Evolutionary conservation across 352 stramenopile genomes (phyloP).

Genomic region (Thraustochytrium striatum): DNA sequence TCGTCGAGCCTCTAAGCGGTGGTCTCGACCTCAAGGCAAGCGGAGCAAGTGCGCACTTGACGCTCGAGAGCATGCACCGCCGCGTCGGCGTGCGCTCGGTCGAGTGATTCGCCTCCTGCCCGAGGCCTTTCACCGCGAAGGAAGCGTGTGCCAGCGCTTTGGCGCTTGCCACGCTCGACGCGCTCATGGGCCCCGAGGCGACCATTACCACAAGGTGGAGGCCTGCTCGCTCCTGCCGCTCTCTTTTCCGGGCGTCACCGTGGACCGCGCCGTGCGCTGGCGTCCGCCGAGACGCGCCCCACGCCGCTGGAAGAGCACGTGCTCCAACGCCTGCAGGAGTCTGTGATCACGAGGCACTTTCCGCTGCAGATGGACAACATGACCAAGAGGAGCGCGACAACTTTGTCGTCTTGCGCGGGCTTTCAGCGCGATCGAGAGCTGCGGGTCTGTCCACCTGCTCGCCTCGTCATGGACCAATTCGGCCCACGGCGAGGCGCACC

Average conservation of each 20-base stretch:
- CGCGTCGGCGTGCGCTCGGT: slow-evolving; percentile 5
- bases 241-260: not conserved
- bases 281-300: not conserved
- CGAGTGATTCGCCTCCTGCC: slow-evolving; percentile 9
- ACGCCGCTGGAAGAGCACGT: not conserved
- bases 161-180: not conserved
- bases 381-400: not conserved
- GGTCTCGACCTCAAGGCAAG: not conserved
- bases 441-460: slow-evolving; percentile 12
- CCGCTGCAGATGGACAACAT: not conserved
- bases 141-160: not conserved
- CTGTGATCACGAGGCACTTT: not conserved
- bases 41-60: not conserved
- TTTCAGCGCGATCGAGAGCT: slow-evolving; percentile 33
- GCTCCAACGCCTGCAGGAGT: not conserved
- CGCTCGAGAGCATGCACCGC: slow-evolving; percentile 10
- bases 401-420: slow-evolving; percentile 10
- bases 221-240: slow-evolving; percentile 32
- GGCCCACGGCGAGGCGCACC: not conserved
- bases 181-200: not conserved
- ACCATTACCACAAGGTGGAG: slow-evolving; percentile 24
- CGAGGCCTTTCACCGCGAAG: slow-evolving; percentile 4
- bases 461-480: not conserved
- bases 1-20: not conserved
- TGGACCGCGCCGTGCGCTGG: not conserved